Evolutionary conservation across 1,284 basidiomycete genomes (phyloP), one percentile per base, ranked within the genome.

Genomic region (Agaricales sp.): DNA sequence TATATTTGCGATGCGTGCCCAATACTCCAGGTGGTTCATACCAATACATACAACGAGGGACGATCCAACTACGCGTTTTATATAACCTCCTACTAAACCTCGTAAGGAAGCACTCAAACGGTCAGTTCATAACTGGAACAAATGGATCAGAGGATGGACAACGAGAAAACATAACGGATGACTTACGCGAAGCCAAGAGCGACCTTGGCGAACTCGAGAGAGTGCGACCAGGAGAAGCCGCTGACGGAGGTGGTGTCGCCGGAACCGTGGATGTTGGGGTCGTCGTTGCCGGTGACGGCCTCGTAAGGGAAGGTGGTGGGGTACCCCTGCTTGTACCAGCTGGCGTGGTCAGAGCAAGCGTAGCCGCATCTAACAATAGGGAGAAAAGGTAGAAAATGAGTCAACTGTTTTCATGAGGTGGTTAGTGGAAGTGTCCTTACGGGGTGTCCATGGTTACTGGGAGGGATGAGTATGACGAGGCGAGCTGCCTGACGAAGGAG

Each of bases 121-220:
- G 26, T 30, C 6, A 30, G 26, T 14, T 30, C 26, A 30, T 30
- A 30, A 14, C 26, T 30, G 14, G 6, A 30, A 14, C 6, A 14
- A 30, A 30, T 30, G 14, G 14, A 6, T 6, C 26, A 6, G 26
- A 6, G 6, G 14, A 14, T 30, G 6, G 14, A 30, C 26, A 30
- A 30, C 14, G 14, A 30, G 14, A 14, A 6, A 30, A 14, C 6
- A 6, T 30, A 30, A 30, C 26, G 14, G 26, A n/a, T 30, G 26
- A 18, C 39, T 41, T 61, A 61, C 12, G 70, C 71, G 50, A 71
- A 74, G 1, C 69, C 74, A 25, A 73, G 60, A 3, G 66, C 71
- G 21, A 77, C 62, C 62, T 75, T 76, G 41, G 72, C 67, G 58
- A 73, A 77, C 56, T 73, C 70, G 39, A 65, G 50, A 4, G 59